Evolutionary conservation across 257 asterid genomes (phyloP).

Genomic region (Lantana camara): DNA sequence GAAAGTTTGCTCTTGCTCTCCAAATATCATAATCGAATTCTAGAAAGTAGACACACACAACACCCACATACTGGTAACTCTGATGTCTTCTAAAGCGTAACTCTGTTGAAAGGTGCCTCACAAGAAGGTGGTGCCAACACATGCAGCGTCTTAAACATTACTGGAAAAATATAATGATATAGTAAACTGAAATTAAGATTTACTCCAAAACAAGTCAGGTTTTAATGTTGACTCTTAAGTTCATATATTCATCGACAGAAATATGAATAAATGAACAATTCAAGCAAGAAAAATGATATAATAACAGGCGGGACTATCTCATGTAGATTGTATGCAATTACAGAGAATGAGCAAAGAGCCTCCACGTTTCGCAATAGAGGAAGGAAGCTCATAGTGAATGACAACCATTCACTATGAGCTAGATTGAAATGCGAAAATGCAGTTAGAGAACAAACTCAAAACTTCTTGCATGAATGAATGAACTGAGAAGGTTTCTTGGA

Average conservation of each 20-base stretch:
- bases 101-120: neutral
- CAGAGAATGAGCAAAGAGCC: neutral
- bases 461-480: neutral
- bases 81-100: constrained; percentile 25
- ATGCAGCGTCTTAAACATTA: neutral
- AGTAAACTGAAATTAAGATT: no score
- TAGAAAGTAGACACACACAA: no score
- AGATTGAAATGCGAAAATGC: neutral
- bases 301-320: no score
- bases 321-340: no score
- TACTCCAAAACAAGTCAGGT: no score
- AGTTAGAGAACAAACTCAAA: neutral
- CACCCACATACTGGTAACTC: neutral
- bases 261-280: no score
- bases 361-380: neutral
- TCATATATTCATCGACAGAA: no score
- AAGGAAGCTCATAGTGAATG: neutral
- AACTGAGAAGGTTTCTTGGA: neutral
- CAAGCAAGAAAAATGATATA: no score
- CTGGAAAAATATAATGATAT: neutral
- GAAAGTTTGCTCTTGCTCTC: no score
- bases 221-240: no score
- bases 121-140: neutral
- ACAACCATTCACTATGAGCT: neutral
- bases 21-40: no score